Evolutionary conservation across 169 alveolate genomes (phyloP).

Genomic region (Theileria equi): DNA sequence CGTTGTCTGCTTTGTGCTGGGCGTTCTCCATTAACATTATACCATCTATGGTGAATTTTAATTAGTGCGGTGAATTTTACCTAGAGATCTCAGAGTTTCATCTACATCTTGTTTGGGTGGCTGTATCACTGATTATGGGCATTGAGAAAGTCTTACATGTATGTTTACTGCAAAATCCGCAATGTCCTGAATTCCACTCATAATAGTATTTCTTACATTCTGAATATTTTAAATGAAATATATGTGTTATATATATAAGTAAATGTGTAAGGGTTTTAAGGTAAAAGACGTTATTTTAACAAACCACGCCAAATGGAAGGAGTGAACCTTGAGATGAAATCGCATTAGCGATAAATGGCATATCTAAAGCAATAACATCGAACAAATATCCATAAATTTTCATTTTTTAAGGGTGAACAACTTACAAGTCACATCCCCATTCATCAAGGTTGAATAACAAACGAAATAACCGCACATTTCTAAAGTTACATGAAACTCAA

Average conservation of each 20-base stretch:
- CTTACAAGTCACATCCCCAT: too few relatives aligned
- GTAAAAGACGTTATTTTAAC: neutral
- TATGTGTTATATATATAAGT: neutral
- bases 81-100: slow-evolving; percentile 50
- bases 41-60: slow-evolving; percentile 63
- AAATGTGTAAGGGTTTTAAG: neutral
- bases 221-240: neutral
- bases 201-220: slow-evolving; percentile 54
- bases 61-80: neutral
- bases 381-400: too few relatives aligned
- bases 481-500: too few relatives aligned
- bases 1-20: slow-evolving; percentile 66
- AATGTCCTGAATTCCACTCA: slow-evolving; percentile 67
- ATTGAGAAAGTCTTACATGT: slow-evolving; percentile 22
- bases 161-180: slow-evolving; percentile 66
- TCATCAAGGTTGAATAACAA: too few relatives aligned
- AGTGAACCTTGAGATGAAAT: slow-evolving; percentile 5
- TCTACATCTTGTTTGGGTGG: slow-evolving; percentile 58
- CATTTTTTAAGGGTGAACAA: too few relatives aligned
- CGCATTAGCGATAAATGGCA: neutral
- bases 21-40: slow-evolving; percentile 75
- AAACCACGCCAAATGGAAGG: slow-evolving; percentile 25
- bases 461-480: too few relatives aligned
- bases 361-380: neutral
- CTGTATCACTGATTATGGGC: neutral